These are phyloP conservation scores for Cystobasidiaceae sp. DNA, from an alignment of 1,284 basidiomycete genomes.

Conservation along the genomic window DNA sequence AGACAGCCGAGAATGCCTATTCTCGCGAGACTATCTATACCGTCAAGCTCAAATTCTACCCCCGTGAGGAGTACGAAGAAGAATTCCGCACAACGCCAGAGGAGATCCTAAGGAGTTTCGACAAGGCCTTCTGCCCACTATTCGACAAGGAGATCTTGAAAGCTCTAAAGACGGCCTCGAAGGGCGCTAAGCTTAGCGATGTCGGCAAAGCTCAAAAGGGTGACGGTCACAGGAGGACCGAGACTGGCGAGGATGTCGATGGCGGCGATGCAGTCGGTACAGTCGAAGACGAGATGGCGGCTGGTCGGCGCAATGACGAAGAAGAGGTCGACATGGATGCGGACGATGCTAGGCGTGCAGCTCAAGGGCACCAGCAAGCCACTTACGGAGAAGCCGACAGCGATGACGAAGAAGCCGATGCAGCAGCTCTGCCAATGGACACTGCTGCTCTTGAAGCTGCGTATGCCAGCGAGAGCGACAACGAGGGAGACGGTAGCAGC, in stretches of 20 bases:
- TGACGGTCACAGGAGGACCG: constrained; percentile 58
- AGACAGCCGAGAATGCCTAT: constrained; percentile 54
- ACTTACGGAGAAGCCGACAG: constrained; percentile 50
- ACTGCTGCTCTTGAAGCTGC: constrained; percentile 35
- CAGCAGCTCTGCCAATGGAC: constrained; percentile 20
- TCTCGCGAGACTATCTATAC: constrained; percentile 73
- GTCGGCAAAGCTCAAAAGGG: constrained; percentile 37
- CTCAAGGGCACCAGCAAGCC: constrained; percentile 37
- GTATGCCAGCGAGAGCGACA: constrained; percentile 44
- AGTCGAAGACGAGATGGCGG: constrained; percentile 45
- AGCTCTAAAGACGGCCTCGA: constrained; percentile 78
- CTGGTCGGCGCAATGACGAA: constrained; percentile 46
- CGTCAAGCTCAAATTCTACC: constrained; percentile 80
- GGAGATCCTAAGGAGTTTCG: constrained; percentile 71
- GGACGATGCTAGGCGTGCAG: constrained; percentile 59
- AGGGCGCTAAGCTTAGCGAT: constrained; percentile 58
- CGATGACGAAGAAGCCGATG: constrained; percentile 39
- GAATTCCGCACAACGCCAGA: constrained; percentile 75
- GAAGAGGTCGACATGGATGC: constrained; percentile 62
- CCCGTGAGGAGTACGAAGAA: constrained; percentile 70
- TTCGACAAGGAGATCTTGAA: constrained; percentile 79
- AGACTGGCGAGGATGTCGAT: constrained; percentile 46
- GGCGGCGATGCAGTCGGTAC: constrained; percentile 40
- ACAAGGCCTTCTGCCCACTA: constrained; percentile 69
- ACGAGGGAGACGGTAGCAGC: constrained; percentile 44